A percentile compares a stretch with the other conserved stretches of the same genome.
These are phyloP conservation scores for Dipteronia dyeriana DNA, from an alignment of 345 rosid genomes.

Conservation along the genomic window DNA sequence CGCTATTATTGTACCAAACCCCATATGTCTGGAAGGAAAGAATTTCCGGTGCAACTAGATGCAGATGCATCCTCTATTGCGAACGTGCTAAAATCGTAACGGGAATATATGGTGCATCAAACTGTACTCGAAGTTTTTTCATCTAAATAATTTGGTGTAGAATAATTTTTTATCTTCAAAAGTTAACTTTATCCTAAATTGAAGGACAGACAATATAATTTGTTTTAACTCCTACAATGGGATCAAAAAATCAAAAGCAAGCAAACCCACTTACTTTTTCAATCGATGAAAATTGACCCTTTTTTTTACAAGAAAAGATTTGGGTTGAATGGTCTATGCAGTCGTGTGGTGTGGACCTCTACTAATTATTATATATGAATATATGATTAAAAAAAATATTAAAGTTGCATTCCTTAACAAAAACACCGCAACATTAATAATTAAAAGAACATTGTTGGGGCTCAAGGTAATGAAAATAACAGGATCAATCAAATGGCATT, in stretches of 20 bases:
- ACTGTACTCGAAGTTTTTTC: too few species aligned
- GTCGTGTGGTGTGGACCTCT: conserved; percentile 17
- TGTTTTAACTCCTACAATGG: neutral
- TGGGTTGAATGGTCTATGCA: neutral
- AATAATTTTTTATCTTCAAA: neutral
- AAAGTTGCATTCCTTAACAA: neutral
- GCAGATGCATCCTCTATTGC: neutral
- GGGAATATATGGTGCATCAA: too few species aligned
- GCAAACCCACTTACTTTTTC: neutral
- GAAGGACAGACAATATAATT: neutral
- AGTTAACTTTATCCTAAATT: conserved; percentile 4
- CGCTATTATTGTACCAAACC: neutral
- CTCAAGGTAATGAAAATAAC: neutral
- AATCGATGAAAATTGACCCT: neutral
- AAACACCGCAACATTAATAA: neutral
- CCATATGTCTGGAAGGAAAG: neutral
- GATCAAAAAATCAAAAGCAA: neutral
- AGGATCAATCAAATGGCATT: neutral
- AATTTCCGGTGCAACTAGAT: too few species aligned
- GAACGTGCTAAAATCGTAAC: too few species aligned
- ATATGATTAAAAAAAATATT: neutral
- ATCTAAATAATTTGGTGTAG: neutral
- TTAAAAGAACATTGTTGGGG: neutral
- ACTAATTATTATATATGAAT: neutral
- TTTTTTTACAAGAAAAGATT: neutral